Evolutionary conservation across 768 basidiomycete species (phyloP).

Genomic region (Clavulina sp.): DNA sequence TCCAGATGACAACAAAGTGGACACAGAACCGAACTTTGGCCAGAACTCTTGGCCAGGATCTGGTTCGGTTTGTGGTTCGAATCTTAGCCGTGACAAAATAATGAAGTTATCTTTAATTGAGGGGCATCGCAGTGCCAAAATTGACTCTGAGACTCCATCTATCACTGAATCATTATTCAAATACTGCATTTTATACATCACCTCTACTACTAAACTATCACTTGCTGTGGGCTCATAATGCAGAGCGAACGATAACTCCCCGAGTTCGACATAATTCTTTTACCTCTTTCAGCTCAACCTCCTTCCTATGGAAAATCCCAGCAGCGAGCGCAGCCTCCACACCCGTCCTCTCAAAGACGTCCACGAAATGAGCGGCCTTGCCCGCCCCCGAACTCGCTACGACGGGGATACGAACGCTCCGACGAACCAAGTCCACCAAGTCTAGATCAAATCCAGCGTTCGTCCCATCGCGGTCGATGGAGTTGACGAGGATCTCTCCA

Average conservation of each 20-base stretch:
- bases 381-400: conserved; percentile 94
- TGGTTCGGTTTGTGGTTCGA: too few relatives aligned
- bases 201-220: too few relatives aligned
- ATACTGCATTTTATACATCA: too few relatives aligned
- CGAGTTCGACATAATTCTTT: conserved; percentile 30
- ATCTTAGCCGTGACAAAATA: too few relatives aligned
- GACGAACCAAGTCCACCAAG: conserved; percentile 57
- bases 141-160: too few relatives aligned
- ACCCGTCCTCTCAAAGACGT: conserved; percentile 61
- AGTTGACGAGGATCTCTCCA: conserved; percentile 88
- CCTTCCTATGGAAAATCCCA: conserved; percentile 86
- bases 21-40: too few relatives aligned
- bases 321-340: conserved; percentile 91
- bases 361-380: conserved; percentile 59
- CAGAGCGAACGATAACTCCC: conserved; percentile 14
- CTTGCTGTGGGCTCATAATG: too few relatives aligned
- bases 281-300: conserved; percentile 70
- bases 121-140: too few relatives aligned
- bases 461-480: conserved; percentile 90
- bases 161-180: too few relatives aligned
- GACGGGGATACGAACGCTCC: conserved; percentile 70
- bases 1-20: too few relatives aligned
- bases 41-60: too few relatives aligned
- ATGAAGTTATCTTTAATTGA: too few relatives aligned
- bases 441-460: conserved; percentile 84